These are phyloP conservation scores for Phyllosticta paracitricarpa DNA, from an alignment of 2,329 filamentous ascomycete genomes.

Conservation along the genomic window DNA sequence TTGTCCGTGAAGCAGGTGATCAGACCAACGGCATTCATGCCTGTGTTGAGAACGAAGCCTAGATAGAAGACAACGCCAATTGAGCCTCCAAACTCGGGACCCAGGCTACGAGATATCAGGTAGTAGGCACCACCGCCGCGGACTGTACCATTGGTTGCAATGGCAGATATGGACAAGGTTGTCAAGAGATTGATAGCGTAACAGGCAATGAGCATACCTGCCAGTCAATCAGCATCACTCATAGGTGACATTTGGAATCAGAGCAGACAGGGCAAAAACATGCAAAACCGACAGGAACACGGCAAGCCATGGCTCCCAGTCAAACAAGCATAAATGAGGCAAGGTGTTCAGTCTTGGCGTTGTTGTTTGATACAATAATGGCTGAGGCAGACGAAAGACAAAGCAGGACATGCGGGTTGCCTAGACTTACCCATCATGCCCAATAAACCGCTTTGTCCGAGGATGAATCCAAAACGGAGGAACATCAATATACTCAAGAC, in stretches of 20 bases:
- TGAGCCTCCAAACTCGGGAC: conserved; percentile 80
- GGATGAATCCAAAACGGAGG: conserved; percentile 73
- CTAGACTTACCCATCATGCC: conserved; percentile 64
- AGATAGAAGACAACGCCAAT: conserved; percentile 84
- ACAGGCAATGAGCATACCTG: conserved; percentile 62
- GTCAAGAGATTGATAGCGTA: conserved; percentile 78
- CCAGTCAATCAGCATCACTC: not conserved
- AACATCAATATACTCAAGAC: conserved; percentile 91
- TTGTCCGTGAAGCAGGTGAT: conserved; percentile 74
- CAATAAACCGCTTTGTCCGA: conserved; percentile 68
- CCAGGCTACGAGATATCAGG: conserved; percentile 73
- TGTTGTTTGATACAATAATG: no score
- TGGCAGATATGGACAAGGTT: conserved; percentile 75
- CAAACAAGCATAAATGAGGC: not conserved
- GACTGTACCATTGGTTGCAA: conserved; percentile 83
- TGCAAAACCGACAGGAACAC: not conserved
- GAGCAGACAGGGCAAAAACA: not conserved
- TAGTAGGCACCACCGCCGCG: conserved; percentile 83
- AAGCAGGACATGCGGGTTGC: not conserved
- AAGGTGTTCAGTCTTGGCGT: not conserved
- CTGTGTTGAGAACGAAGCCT: conserved; percentile 80
- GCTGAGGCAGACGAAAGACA: not conserved
- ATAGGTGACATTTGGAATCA: not conserved
- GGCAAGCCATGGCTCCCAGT: not conserved
- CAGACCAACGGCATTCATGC: conserved; percentile 77